Evolutionary conservation across 345 rosid species (phyloP), one percentile per base, ranked within the genome.

Genomic region (Sonneratia alba): DNA sequence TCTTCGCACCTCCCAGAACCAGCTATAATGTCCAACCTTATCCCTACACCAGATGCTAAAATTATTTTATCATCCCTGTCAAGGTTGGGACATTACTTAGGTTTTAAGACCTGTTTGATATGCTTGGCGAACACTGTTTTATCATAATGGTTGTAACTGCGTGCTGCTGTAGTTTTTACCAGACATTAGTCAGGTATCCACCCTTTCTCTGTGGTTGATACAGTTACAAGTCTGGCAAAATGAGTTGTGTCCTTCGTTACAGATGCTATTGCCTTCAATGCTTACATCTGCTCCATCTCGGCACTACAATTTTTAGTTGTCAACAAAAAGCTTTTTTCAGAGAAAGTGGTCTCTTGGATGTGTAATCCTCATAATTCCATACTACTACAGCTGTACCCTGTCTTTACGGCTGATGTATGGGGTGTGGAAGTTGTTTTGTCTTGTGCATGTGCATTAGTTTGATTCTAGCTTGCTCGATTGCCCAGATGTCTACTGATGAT

Each of bases 191-290:
- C 83, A 83, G 49, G 84, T 79, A 40, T 81, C 77, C 65, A 68
- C 79, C 80, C 36, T 37, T 13, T 38, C 56, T 38, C 40, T 9
- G 67, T 77, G 81, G 86, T 77, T 70, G 82, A 77, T 81, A 71
- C 82, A 71, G 82, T 81, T 81, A 83, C 83, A 69, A 0, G 84
- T 83, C 81, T 83, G 86, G 84, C 3, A 79, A 73, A 78, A 48
- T 19, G 45, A 43, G 73, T 12, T 4, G 76, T 9, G 81, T 21
- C 70, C 78, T 75, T 79, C 84, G 81, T 83, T 75, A 75, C 86
- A 79, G 84, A 75, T 81, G 82, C 71, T 71, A 3, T 13, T 65
- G 62, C 45, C 57, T 65, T 71, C 7, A 62, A 34, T 70, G 70
- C 67, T 73, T 68, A 51, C 79, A 72, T 77, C 82, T 83, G 84